phyloP scores from a whole-genome alignment of 2,329 filamentous ascomycete genomes.

The Ophiostoma triangulosporum region DNA sequence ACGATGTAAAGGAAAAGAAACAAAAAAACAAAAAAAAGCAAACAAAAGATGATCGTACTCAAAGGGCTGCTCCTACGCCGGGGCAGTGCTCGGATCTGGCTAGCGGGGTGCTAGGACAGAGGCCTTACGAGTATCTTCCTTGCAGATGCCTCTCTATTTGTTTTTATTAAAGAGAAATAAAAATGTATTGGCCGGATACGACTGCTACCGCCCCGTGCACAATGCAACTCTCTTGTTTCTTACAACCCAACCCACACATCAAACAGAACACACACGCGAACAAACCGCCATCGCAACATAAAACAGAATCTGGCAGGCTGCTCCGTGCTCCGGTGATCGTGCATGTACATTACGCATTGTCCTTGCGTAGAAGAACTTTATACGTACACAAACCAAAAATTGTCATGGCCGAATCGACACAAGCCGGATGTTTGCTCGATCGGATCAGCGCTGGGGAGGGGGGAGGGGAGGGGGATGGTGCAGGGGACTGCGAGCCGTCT shows the following conservation, averaged over 20 bases:
- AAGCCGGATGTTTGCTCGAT: slow-evolving; percentile 13
- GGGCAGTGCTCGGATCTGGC: not conserved
- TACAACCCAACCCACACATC: not conserved
- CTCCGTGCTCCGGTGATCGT: not conserved
- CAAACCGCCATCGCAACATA: not conserved
- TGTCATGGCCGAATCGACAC: not conserved
- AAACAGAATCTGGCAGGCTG: not conserved
- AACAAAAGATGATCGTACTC: not conserved
- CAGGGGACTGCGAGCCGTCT: not conserved
- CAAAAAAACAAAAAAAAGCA: slow-evolving; percentile 14
- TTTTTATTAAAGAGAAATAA: no score
- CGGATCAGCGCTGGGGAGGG: slow-evolving; percentile 15
- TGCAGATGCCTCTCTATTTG: no score
- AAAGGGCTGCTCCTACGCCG: not conserved
- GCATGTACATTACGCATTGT: not conserved
- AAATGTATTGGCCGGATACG: not conserved
- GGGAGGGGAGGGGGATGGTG: not conserved
- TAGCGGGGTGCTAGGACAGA: not conserved
- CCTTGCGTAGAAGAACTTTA: no score
- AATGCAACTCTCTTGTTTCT: not conserved
- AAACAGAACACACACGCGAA: not conserved
- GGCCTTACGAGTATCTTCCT: no score
- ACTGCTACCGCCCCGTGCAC: not conserved
- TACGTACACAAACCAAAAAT: no score
- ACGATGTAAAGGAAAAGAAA: no score